Evolutionary conservation across 257 asterid genomes (phyloP), one percentile per base, ranked within the genome.

Genomic region (Solanum rostratum): DNA sequence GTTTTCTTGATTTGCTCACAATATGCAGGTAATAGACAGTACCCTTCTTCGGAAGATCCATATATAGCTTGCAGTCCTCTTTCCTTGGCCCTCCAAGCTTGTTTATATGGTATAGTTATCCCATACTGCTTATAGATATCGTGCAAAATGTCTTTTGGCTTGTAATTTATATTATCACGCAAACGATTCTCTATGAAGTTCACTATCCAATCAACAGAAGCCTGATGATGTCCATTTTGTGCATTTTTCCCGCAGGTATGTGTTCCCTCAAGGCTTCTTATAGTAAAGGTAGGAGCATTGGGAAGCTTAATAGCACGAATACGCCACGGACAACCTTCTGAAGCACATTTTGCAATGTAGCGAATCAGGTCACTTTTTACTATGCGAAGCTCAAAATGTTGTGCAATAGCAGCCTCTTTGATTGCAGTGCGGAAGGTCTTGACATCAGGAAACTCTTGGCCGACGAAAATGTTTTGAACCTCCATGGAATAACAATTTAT

Each of bases 41-140:
- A 94, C 20, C 97, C 95, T 92, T 94, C 95, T 86, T 94, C 98
- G 7, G 94, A 92, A 83, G 97, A 94, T 55, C 98, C 97, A 84
- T 86, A 94, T 85, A 94, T 94, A 50, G 95, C 92, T 87, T 94
- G 97, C 84, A 94, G 94, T 27, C 97, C 98, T 14, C 98, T 91
- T 80, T 94, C 98, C 87, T 92, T 94, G n/a, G 97, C 98, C 41
- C 98, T 92, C 98, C 98, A 94, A 11, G 98, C 97, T 87, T 94
- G 97, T 89, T 94, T 92, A 81, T 94, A 94, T 8, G 98, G 97
- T 88, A 94, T 94, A 60, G 94, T 92, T 88, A 94, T 92, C 86
- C 98, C 97, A 66, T 94, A 92, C 49, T 88, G 93, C 39, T 88
- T 80, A 85, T 91, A 91, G 8, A 94, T 84, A 83, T 94, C 98